phyloP scores from a whole-genome alignment of 257 asterid genomes.

The Phtheirospermum japonicum region DNA sequence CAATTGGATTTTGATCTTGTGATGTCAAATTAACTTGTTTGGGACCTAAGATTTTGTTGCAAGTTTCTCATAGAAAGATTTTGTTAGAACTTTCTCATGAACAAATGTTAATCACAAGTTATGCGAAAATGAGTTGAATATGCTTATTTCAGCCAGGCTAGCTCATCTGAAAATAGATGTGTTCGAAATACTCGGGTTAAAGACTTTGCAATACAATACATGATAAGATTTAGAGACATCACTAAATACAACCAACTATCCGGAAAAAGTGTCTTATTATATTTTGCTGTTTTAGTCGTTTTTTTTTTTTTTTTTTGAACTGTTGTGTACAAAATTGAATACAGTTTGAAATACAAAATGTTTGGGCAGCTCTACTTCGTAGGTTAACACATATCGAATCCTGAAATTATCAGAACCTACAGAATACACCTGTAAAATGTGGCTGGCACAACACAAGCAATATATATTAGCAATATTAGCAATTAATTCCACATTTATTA shows the following conservation, averaged over 20 bases:
- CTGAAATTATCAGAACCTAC: conserved; percentile 27
- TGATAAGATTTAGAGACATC: conserved; percentile 3
- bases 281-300: conserved; percentile 11
- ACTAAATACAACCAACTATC: conserved; percentile 15
- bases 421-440: background rate
- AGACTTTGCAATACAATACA: conserved; percentile 7
- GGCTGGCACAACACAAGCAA: conserved; percentile 19
- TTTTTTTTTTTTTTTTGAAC: too few species aligned
- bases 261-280: background rate
- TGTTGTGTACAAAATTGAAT: conserved; percentile 31
- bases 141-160: background rate
- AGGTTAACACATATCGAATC: conserved; percentile 25
- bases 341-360: conserved; percentile 26
- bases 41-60: conserved; percentile 1
- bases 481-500: conserved; percentile 67
- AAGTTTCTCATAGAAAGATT: background rate
- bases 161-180: background rate
- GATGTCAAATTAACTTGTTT: background rate
- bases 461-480: conserved; percentile 41
- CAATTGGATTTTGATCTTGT: background rate
- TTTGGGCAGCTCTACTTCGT: conserved; percentile 29
- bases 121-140: background rate
- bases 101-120: background rate
- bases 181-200: background rate
- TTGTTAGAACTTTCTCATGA: background rate